Percentiles rank a stretch among this genome's conserved stretches.
These are phyloP conservation scores for Fagopyrum esculentum DNA, from an alignment of 148 eudicot species.

Conservation along the genomic window DNA sequence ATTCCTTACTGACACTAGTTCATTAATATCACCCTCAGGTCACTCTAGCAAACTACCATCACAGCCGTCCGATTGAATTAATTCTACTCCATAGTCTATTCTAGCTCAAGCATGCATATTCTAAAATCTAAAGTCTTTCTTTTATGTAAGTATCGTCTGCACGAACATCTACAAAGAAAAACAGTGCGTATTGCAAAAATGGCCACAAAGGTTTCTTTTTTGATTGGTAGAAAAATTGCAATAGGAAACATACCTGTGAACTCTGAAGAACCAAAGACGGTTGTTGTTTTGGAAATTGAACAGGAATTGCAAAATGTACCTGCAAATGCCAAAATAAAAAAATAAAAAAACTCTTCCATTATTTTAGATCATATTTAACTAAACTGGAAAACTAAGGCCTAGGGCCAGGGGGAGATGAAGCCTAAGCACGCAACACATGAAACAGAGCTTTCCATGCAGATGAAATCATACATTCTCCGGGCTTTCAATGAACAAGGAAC, in stretches of 20 bases:
- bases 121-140: too few relatives aligned
- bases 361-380: not conserved
- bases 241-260: constrained; percentile 50
- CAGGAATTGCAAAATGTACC: constrained; percentile 75
- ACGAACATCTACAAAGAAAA: not conserved
- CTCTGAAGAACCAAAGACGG: constrained; percentile 74
- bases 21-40: too few relatives aligned
- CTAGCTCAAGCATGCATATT: too few relatives aligned
- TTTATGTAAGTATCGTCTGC: not conserved
- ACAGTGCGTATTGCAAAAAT: not conserved
- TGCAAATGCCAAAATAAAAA: constrained; percentile 15
- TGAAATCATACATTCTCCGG: not conserved
- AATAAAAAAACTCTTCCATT: not conserved
- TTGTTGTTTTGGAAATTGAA: constrained; percentile 80
- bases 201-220: not conserved
- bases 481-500: not conserved
- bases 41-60: too few relatives aligned
- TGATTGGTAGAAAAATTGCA: not conserved
- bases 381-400: not conserved
- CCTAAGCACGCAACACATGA: not conserved
- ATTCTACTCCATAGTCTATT: too few relatives aligned
- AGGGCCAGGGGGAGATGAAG: not conserved
- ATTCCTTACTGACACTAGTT: too few relatives aligned
- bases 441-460: not conserved
- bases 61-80: too few relatives aligned